Evolutionary conservation across 495 filamentous ascomycete species (phyloP), one percentile per base, ranked within the genome.

Genomic region (Aspergillus funiculosus): DNA sequence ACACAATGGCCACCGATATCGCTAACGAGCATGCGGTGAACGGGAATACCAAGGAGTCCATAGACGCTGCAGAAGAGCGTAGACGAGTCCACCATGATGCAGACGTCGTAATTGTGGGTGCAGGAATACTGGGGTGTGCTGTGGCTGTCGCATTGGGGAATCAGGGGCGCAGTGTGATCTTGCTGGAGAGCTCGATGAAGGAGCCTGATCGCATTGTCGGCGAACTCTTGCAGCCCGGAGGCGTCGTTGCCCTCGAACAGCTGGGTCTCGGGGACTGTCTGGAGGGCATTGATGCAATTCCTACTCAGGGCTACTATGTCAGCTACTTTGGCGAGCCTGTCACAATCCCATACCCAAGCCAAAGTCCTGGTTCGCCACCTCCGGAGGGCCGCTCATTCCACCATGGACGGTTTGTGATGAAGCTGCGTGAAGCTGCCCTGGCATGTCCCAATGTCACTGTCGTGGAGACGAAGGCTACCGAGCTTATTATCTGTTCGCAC

Each of bases 121-220:
- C 87, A 0, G 92, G 92, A 39, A 74, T 97, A 43, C 74, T 95
- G 30, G 92, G 92, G 14, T 94, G 87, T 61, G 87, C 92, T 5
- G 69, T 89, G 52, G 89, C 94, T 4, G 73, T 89, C n/a, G 81
- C 94, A 5, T 78, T 85, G 35, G 83, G 89, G 21, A 77, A 91
- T 27, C 94, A 97, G 63, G 89, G 89, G 9, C 81, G 92, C 26
- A 91, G 83, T 59, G 89, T 98, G 11, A 76, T 95, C n/a, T 69
- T 98, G 38, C 77, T 98, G 15, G 92, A 98, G 66, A 74, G 74
- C 51, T 91, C 83, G 64, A 70, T 95, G 62, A 89, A 91, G 66
- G 87, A 96, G 69, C 92, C 92, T 9, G 88, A 97, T 70, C 82
- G 92, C 43, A 98, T 98, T 56, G 90, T 98, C 15, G 92, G 92